Percentiles rank a stretch among this genome's conserved stretches.
These are phyloP conservation scores for Aspergillus sp. DNA, from an alignment of 2,329 filamentous ascomycete species.

Conservation along the genomic window DNA sequence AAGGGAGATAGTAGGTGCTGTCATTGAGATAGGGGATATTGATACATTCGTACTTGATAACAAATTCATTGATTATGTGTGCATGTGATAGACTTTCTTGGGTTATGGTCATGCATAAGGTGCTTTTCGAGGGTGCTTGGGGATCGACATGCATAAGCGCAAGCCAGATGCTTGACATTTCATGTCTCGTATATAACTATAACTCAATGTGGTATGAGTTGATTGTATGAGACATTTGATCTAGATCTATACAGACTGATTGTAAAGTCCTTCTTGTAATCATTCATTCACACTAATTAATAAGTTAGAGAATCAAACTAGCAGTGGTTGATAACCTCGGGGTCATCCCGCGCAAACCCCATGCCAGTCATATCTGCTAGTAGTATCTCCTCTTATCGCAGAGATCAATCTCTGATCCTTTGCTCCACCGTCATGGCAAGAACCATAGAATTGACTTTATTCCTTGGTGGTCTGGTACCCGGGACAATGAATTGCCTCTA, in stretches of 20 bases:
- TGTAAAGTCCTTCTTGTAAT: too few species aligned
- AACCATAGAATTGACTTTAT: not conserved
- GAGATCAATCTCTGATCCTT: not conserved
- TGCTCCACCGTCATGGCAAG: not conserved
- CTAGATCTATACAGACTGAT: not conserved
- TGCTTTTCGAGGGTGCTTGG: not conserved
- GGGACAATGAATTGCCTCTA: too few species aligned
- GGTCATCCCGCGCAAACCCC: too few species aligned
- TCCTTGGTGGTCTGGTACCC: not conserved
- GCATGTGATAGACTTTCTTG: not conserved
- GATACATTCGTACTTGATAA: not conserved
- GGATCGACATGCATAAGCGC: not conserved
- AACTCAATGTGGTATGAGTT: too few species aligned
- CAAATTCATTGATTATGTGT: not conserved
- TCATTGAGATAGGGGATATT: not conserved
- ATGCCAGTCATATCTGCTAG: not conserved
- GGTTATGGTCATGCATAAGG: not conserved
- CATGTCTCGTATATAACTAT: too few species aligned
- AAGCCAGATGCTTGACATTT: not conserved
- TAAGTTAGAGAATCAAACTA: too few species aligned
- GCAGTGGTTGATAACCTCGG: too few species aligned
- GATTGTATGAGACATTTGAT: not conserved
- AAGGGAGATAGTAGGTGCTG: not conserved
- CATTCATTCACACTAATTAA: too few species aligned
- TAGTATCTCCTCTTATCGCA: not conserved